Base-by-base conservation (phyloP, 805 yeast species). In the Maudiozyma pseudohumilis region DNA sequence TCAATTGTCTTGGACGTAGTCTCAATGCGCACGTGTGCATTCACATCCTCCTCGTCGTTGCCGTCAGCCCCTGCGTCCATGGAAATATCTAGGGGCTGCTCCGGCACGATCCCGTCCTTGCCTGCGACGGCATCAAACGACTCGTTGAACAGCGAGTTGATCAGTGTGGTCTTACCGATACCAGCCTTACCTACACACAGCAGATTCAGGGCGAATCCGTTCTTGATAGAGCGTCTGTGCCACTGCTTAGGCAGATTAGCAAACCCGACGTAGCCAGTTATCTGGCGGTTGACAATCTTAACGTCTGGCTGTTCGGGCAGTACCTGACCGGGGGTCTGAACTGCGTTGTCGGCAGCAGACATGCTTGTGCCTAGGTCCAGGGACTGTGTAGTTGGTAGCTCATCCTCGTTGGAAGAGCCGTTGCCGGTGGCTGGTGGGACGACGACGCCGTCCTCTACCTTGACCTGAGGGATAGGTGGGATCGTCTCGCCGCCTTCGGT, bases 221-320 rank as follows among this genome's bases (percentile, higher is more conserved):
- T 74, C 61, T 82, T 80, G 44, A 86, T 75, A 2, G 95, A 80
- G 63, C 83, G 86, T 64, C 95, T 78, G 66, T 92, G 97, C 96
- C 96, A 92, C 68, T 92, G 98, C 58, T 88, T 92, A 41, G 98
- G 98, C 55, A 92, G 71, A 64, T 88, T 92, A 48, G 96, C 95
- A 65, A 92, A 92, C 5, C 98, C 98, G 40, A 92, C 98, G 58
- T 82, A 88, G 3, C 94, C 89, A 49, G 80, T 83, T 50, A 89
- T 75, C 58, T 86, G 86, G 51, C 94, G 79, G 50, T 80, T 78
- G 52, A 85, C 74, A 44, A 86, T 68, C 50, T 80, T 80, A 43
- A 67, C 50, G 34, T 65, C 68, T 17, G 66, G 63, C 38, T 59
- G 64, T 30, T 60, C 51, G 12, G 64, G 64, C 27, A 60, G 30